These are phyloP conservation scores for Kitagawia praeruptora DNA, from an alignment of 129 eudicot genomes.

Conservation along the genomic window DNA sequence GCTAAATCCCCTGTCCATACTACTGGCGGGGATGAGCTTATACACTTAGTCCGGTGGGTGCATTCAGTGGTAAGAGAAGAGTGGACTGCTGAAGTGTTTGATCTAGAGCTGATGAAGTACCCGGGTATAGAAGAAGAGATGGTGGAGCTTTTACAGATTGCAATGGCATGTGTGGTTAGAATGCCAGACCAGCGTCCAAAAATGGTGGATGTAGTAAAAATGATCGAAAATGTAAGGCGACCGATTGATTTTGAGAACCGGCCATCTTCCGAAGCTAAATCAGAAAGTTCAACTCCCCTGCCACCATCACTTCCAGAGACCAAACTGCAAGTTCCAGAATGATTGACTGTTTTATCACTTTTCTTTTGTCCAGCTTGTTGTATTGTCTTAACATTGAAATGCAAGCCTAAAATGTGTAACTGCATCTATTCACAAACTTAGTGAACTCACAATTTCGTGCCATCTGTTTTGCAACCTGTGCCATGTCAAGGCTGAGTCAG, in stretches of 20 bases:
- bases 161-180: slow-evolving; percentile 77
- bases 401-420: slow-evolving; percentile 1
- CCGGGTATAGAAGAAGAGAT: slow-evolving; percentile 85
- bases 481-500: slow-evolving; percentile 12
- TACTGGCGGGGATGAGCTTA: slow-evolving; percentile 77
- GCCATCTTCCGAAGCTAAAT: slow-evolving; percentile 31
- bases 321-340: slow-evolving; percentile 12
- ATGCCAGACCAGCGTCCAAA: slow-evolving; percentile 73
- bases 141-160: slow-evolving; percentile 91
- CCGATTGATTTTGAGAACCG: slow-evolving; percentile 23
- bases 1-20: slow-evolving; percentile 92
- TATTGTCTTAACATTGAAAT: neutral
- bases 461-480: slow-evolving; percentile 11
- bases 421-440: slow-evolving; percentile 43
- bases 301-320: slow-evolving; percentile 25
- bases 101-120: slow-evolving; percentile 67
- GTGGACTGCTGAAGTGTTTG: slow-evolving; percentile 97
- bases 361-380: neutral
- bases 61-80: slow-evolving; percentile 95
- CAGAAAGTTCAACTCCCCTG: slow-evolving; percentile 18
- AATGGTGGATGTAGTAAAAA: slow-evolving; percentile 63
- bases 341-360: slow-evolving; percentile 11
- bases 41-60: slow-evolving; percentile 94
- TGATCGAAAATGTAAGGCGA: slow-evolving; percentile 63
- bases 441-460: slow-evolving; percentile 29